These are phyloP conservation scores for Fragaria ananassa DNA, from an alignment of 306 rosid species.

Conservation along the genomic window DNA sequence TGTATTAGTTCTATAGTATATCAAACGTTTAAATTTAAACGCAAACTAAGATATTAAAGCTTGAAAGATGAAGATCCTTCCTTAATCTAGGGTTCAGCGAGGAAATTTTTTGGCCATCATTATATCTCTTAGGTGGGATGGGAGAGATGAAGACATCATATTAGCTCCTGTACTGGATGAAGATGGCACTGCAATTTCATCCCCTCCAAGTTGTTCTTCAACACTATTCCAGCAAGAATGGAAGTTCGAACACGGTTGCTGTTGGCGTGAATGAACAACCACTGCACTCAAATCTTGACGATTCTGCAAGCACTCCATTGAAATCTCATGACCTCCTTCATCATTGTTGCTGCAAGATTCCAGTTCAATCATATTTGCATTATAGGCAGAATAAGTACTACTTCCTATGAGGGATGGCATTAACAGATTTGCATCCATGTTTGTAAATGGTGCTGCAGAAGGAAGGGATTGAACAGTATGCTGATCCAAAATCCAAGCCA, in stretches of 20 bases:
- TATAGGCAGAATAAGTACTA: conserved; percentile 12
- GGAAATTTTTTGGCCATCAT: background rate
- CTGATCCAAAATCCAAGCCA: background rate
- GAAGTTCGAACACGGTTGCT: conserved; percentile 42
- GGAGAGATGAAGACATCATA: background rate
- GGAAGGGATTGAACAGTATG: conserved; percentile 27
- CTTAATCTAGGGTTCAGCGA: background rate
- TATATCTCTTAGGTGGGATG: background rate
- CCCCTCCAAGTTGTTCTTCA: background rate
- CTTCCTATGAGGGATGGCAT: conserved; percentile 55
- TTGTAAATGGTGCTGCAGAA: conserved; percentile 21
- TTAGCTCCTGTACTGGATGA: background rate
- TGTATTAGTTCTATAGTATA: background rate
- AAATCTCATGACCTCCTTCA: conserved; percentile 43
- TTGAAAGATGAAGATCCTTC: background rate
- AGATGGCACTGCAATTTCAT: background rate
- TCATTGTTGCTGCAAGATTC: conserved; percentile 39
- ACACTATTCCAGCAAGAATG: background rate
- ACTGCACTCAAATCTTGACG: conserved; percentile 44
- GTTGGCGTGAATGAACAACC: conserved; percentile 41
- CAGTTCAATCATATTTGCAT: conserved; percentile 41
- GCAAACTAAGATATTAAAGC: background rate
- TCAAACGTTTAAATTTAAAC: background rate
- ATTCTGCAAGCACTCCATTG: conserved; percentile 41
- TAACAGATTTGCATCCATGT: conserved; percentile 29